Evolutionary conservation across 2,329 filamentous ascomycete species (phyloP), one percentile per base, ranked within the genome.

Genomic region (Dactylonectria estremocensis): DNA sequence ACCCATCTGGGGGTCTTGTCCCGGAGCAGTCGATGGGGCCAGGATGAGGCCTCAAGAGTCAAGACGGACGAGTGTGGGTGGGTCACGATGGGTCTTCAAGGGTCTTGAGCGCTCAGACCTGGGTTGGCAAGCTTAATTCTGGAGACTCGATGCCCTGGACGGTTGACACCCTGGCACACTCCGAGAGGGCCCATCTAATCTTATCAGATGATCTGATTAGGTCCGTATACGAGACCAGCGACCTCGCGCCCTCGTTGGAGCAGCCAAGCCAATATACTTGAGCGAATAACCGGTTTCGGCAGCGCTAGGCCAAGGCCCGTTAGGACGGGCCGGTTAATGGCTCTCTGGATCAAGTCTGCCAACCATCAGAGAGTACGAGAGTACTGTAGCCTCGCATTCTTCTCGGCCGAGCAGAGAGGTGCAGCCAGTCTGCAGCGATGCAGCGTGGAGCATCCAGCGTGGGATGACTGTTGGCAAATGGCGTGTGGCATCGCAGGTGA

Each of bases 171-270:
- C 18, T 18, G 10, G 50, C 16, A 22, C 13, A 11, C 13, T 53
- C 31, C 24, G 24, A 28, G 24, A 28, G 33, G 28, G 31, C 18
- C 22, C 28, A 46, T 61, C 35, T 20, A 37, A 53, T 71, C 67
- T 75, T 75, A 75, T 75, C 73, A 72, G 73, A 75, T 75, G 69
- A 75, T 75, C 73, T 75, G 72, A 75, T 74, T 53, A 35, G 33
- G 31, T 53, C 20, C 50, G 50, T 22, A 53, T 35, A 37, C 50
- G 31, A 35, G 5, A n/a, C 50, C 50, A 14, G 20, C 50, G 40
- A 14, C 40, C n/a, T 28, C 24, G 7, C 14, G 40, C 16, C n/a
- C n/a, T n/a, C 40, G 16, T 33, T 18, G 18, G 31, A 28, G 28
- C 28, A 35, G 49, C 28, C 46, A 46, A 62, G 22, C 40, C 64